Evolutionary conservation across 805 yeast species (phyloP).

Genomic region (Candida ponderosae): DNA sequence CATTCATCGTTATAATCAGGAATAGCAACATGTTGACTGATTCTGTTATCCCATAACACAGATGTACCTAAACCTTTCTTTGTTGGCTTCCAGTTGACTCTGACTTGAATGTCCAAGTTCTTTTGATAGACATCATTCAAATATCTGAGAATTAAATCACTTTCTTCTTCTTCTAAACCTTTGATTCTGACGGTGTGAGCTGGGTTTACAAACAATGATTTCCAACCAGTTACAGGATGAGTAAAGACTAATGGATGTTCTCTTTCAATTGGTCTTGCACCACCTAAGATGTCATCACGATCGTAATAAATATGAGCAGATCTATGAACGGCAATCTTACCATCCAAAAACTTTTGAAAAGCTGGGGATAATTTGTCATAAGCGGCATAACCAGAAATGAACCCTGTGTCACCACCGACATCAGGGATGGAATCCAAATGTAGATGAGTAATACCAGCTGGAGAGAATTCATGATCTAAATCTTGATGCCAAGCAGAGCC

Average conservation of each 20-base stretch:
- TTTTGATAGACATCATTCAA: conserved; percentile 36
- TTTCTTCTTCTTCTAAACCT: conserved; percentile 42
- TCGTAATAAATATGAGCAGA: conserved; percentile 32
- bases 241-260: conserved; percentile 53
- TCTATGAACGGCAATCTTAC: conserved; percentile 37
- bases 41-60: conserved; percentile 56
- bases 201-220: conserved; percentile 44
- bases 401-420: conserved; percentile 50
- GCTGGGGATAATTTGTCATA: conserved; percentile 48
- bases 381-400: conserved; percentile 52
- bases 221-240: conserved; percentile 60
- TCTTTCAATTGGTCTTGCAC: conserved; percentile 38
- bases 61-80: conserved; percentile 36
- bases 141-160: conserved; percentile 35
- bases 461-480: conserved; percentile 45
- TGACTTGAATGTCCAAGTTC: conserved; percentile 46
- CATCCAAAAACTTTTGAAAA: conserved; percentile 42
- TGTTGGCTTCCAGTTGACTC: conserved; percentile 43
- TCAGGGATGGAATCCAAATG: conserved; percentile 42
- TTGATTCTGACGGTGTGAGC: conserved; percentile 38
- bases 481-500: conserved; percentile 43
- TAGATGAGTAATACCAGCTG: conserved; percentile 47
- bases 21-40: conserved; percentile 44
- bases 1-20: conserved; percentile 43
- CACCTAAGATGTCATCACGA: conserved; percentile 34